These are phyloP conservation scores for Sporisorium sorghi DNA, from an alignment of 1,284 basidiomycete species.

Conservation along the genomic window DNA sequence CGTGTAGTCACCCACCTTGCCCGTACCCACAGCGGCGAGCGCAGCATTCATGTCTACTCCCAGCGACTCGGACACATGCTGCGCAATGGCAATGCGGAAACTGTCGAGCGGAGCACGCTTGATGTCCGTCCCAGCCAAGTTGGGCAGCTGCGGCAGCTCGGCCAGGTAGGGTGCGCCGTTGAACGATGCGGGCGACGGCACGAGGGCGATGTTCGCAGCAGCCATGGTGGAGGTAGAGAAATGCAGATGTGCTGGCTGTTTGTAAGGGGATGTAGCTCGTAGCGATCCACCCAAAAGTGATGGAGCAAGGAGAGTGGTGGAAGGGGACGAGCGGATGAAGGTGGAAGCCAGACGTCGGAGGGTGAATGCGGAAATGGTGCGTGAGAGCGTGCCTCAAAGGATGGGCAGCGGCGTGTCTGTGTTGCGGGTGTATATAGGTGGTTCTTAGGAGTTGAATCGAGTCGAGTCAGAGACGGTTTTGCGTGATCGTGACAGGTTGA, in stretches of 20 bases:
- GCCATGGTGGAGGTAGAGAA: conserved; percentile 47
- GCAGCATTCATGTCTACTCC: conserved; percentile 74
- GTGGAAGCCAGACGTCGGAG: conserved; percentile 33
- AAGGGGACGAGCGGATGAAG: conserved; percentile 22
- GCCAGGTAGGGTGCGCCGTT: conserved; percentile 71
- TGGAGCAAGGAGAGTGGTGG: conserved; percentile 4
- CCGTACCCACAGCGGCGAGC: conserved; percentile 87
- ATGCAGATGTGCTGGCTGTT: neutral
- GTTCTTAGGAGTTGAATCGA: no score
- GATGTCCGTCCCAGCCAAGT: conserved; percentile 74
- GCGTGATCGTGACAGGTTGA: neutral
- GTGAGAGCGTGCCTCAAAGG: conserved; percentile 6
- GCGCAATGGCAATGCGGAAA: conserved; percentile 86
- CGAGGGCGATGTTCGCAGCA: conserved; percentile 41
- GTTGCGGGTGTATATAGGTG: neutral
- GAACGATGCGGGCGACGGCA: conserved; percentile 56
- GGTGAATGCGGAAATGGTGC: conserved; percentile 32
- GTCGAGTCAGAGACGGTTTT: neutral
- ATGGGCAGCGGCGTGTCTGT: conserved; percentile 1
- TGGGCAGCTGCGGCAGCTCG: conserved; percentile 64
- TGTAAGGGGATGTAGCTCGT: conserved; percentile 12
- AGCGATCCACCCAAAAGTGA: neutral
- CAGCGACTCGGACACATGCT: conserved; percentile 79
- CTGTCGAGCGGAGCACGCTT: conserved; percentile 80
- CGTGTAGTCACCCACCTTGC: conserved; percentile 87